phyloP scores from a whole-genome alignment of 2,329 filamentous ascomycete species.

The Penicillium decumbens region DNA sequence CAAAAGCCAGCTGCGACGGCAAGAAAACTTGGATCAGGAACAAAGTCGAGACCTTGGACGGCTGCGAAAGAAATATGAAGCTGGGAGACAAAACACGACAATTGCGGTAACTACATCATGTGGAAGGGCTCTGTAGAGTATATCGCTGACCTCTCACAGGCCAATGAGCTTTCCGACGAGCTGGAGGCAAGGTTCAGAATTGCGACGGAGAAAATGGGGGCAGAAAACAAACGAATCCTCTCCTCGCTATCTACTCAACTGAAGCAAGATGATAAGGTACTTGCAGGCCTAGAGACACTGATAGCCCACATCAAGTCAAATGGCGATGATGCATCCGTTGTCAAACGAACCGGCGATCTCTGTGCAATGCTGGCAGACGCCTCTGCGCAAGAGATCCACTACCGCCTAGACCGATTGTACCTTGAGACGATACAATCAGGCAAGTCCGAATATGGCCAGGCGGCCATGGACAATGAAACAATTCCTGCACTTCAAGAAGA shows the following conservation, averaged over 20 bases:
- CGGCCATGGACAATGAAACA: conserved; percentile 12
- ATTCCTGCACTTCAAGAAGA: conserved; percentile 33
- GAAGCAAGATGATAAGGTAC: conserved; percentile 36
- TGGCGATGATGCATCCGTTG: conserved; percentile 27
- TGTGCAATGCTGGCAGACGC: conserved; percentile 30
- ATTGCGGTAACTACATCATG: conserved; percentile 28
- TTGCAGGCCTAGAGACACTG: conserved; percentile 30
- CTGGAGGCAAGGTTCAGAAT: conserved; percentile 30
- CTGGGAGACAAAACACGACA: conserved; percentile 31
- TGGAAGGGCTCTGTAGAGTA: not conserved
- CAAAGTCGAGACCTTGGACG: conserved; percentile 27
- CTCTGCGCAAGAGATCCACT: conserved; percentile 36
- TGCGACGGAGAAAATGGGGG: conserved; percentile 29
- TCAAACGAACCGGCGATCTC: conserved; percentile 29
- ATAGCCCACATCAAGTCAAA: conserved; percentile 27
- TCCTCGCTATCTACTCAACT: conserved; percentile 31
- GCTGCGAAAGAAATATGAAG: conserved; percentile 34
- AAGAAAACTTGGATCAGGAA: conserved; percentile 22
- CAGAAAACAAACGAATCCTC: conserved; percentile 34
- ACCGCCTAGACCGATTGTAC: conserved; percentile 40
- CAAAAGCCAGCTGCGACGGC: conserved; percentile 23
- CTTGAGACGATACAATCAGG: conserved; percentile 27
- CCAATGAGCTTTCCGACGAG: conserved; percentile 33
- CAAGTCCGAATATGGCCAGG: not conserved
- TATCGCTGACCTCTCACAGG: conserved; percentile 25